Evolutionary conservation across 805 yeast genomes (phyloP).

Genomic region (Wickerhamomyces hampshirensis): DNA sequence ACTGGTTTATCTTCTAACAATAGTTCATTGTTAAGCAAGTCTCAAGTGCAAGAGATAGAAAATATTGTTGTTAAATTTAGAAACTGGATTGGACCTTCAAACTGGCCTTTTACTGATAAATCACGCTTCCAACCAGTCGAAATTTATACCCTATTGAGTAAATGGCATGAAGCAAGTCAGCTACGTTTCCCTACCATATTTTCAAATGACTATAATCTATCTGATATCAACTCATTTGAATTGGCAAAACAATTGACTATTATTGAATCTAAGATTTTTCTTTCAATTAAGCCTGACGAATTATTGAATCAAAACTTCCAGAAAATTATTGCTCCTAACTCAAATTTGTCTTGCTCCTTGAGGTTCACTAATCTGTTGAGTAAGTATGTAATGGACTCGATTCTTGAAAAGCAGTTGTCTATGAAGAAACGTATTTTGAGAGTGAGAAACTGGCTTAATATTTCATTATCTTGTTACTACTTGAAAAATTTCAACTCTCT

Average conservation of each 20-base stretch:
- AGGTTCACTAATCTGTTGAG: slow-evolving; percentile 68
- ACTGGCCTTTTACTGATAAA: slow-evolving; percentile 20
- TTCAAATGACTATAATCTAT: slow-evolving; percentile 13
- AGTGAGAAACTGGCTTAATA: slow-evolving; percentile 66
- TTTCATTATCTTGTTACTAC: slow-evolving; percentile 67
- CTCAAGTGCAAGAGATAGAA: slow-evolving; percentile 34
- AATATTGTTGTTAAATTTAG: slow-evolving; percentile 49
- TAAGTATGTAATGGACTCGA: slow-evolving; percentile 66
- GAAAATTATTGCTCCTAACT: slow-evolving; percentile 53
- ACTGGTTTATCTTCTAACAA: slow-evolving; percentile 22
- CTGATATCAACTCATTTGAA: slow-evolving; percentile 61
- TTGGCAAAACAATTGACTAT: slow-evolving; percentile 73
- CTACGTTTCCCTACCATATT: slow-evolving; percentile 24
- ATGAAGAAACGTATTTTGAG: slow-evolving; percentile 48
- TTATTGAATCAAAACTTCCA: slow-evolving; percentile 59
- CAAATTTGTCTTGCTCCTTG: slow-evolving; percentile 57
- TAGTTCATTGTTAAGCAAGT: slow-evolving; percentile 20
- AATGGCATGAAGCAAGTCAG: slow-evolving; percentile 54
- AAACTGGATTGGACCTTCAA: slow-evolving; percentile 33
- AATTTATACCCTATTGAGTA: slow-evolving; percentile 28
- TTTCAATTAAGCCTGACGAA: slow-evolving; percentile 61
- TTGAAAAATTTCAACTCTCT: slow-evolving; percentile 73
- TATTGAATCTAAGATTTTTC: slow-evolving; percentile 63
- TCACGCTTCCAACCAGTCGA: slow-evolving; percentile 21
- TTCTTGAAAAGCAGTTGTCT: slow-evolving; percentile 47